phyloP scores from a whole-genome alignment of 2,329 filamentous ascomycete species.

The Epichloe baconii region DNA sequence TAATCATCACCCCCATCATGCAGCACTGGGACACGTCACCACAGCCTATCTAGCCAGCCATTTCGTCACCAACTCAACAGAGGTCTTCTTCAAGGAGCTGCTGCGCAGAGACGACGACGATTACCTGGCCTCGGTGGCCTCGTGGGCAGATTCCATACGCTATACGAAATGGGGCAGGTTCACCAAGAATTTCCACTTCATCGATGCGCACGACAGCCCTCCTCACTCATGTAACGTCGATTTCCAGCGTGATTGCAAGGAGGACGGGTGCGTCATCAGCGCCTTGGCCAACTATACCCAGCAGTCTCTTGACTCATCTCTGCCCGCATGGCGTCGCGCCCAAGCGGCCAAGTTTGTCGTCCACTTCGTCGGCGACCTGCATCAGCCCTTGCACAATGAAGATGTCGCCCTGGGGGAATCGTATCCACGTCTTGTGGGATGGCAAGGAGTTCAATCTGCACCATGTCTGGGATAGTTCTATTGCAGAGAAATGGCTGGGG shows the following conservation, averaged over 20 bases:
- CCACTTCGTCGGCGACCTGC: constrained; percentile 58
- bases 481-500: constrained; percentile 52
- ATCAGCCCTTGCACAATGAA: constrained; percentile 56
- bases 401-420: constrained; percentile 53
- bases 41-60: constrained; percentile 49
- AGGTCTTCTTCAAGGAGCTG: constrained; percentile 42
- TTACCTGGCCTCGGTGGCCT: constrained; percentile 50
- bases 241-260: constrained; percentile 48
- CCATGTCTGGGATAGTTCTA: constrained; percentile 60
- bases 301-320: constrained; percentile 32
- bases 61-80: constrained; percentile 44
- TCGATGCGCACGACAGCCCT: constrained; percentile 53
- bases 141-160: constrained; percentile 54
- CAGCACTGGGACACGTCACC: constrained; percentile 52
- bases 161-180: constrained; percentile 52
- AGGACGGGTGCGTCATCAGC: constrained; percentile 46
- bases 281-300: constrained; percentile 49
- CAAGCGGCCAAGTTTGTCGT: constrained; percentile 54
- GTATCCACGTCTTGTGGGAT: constrained; percentile 50
- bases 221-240: constrained; percentile 44
- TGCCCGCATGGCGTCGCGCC: constrained; percentile 33
- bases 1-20: neutral
- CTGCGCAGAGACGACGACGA: constrained; percentile 40
- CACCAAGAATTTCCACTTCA: constrained; percentile 53
- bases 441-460: constrained; percentile 50